Evolutionary conservation across 1,284 basidiomycete species (phyloP), one percentile per base, ranked within the genome.

Genomic region (Cryptococcus depauperatus): DNA sequence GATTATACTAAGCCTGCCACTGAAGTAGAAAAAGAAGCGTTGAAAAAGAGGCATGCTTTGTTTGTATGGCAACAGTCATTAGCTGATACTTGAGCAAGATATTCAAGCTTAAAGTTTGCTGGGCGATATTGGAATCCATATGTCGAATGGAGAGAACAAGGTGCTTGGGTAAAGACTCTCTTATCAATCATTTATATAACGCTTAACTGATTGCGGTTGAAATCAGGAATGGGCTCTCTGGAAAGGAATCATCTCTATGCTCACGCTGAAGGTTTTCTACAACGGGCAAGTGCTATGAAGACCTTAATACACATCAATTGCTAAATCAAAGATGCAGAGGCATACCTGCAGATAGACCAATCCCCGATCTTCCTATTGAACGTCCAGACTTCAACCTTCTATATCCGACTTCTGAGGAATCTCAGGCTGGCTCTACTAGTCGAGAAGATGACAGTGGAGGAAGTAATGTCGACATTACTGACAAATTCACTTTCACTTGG

Each of bases 61-160:
- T 35, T 26, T 14, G 25, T 25, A 9, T 37, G 11, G 29, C 3
- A 30, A 30, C 14, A 19, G 35, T 4, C 14, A 18, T 13, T 7
- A 26, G n/a, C 38, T 40, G 25, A 40, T 23, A 6, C 25, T 40
- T 9, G 8, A 26, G n/a, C 14, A 50, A 69, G 64, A 9, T 68
- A 62, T 47, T 44, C 59, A 22, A 63, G 61, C 43, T 44, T 66
- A 32, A 55, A 58, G 46, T 68, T 61, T 42, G 64, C 64, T 5
- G 66, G 66, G 19, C 46, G 66, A 29, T 67, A 61, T 49, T 68
- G 66, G 55, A 75, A 75, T 51, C 71, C 73, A 2, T 70, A 73
- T 39, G 63, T 66, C 9, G 74, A 75, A 49, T 76, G 74, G 74
- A 59, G 74, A 46, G 74, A 75, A 50, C 74, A 75, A 53, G 74